Evolutionary conservation across 2,329 filamentous ascomycete genomes (phyloP).

Genomic region (Orbilia javanica): DNA sequence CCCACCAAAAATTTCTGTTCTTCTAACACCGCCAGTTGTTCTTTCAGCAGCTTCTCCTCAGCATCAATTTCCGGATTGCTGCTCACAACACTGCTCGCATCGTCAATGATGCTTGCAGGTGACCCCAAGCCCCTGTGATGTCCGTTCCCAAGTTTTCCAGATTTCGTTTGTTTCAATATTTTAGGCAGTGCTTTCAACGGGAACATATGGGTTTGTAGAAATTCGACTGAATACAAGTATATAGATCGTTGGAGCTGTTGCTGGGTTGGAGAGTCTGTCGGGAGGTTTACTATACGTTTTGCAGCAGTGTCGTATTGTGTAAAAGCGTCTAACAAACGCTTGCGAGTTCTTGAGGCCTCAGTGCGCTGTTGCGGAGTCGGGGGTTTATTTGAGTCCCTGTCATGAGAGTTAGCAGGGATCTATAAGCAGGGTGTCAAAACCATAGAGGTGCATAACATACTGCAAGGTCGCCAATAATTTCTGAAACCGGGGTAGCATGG

Average conservation of each 20-base stretch:
- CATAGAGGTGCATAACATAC: conserved; percentile 29
- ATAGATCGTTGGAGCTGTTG: conserved; percentile 82
- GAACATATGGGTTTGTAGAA: conserved; percentile 90
- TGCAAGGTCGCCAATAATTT: conserved; percentile 80
- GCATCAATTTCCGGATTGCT: conserved; percentile 77
- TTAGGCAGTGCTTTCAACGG: conserved; percentile 81
- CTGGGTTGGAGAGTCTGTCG: conserved; percentile 79
- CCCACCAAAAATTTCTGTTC: conserved; percentile 91
- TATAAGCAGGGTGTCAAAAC: neutral
- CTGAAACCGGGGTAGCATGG: conserved; percentile 86
- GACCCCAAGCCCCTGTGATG: conserved; percentile 47
- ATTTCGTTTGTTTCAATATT: conserved; percentile 69
- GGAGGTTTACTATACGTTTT: conserved; percentile 82
- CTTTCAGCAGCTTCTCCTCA: conserved; percentile 84
- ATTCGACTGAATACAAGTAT: conserved; percentile 83
- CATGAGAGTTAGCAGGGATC: neutral
- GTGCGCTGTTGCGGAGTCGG: conserved; percentile 77
- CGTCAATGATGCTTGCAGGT: conserved; percentile 46
- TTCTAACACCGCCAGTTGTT: conserved; percentile 84
- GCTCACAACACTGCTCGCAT: conserved; percentile 68
- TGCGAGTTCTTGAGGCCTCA: conserved; percentile 90
- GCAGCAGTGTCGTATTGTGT: conserved; percentile 87
- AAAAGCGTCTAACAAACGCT: conserved; percentile 88
- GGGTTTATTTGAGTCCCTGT: conserved; percentile 63
- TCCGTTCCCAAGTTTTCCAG: conserved; percentile 23